Conservation (phyloP, 1,284 basidiomycete species). For the Apiotrichum laibachii region DNA sequence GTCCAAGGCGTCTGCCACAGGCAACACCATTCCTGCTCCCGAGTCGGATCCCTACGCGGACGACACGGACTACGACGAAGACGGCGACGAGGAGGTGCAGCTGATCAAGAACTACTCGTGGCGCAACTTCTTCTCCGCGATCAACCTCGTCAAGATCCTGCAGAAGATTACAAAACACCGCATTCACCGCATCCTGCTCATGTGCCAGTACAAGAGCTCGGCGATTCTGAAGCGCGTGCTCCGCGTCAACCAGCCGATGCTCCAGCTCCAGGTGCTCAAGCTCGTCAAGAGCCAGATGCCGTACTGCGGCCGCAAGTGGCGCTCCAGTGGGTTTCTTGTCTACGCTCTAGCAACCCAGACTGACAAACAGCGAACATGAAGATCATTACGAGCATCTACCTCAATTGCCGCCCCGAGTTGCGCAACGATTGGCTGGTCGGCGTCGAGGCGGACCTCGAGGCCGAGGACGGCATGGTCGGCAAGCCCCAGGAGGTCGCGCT, state of each 20-base stretch:
- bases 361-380: conserved; percentile 88
- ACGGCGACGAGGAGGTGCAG: conserved; percentile 70
- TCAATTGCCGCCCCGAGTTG: conserved; percentile 93
- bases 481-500: conserved; percentile 96
- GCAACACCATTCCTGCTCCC: neutral
- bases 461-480: conserved; percentile 56
- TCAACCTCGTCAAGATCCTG: conserved; percentile 97
- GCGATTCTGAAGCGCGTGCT: conserved; percentile 93
- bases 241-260: conserved; percentile 86
- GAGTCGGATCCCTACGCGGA: neutral
- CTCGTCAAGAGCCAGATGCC: conserved; percentile 99
- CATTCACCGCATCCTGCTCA: conserved; percentile 89
- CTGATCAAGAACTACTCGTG: conserved; percentile 92
- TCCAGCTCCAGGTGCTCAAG: conserved; percentile 96
- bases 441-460: conserved; percentile 84
- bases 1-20: conserved; percentile 56
- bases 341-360: neutral
- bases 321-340: conserved; percentile 67
- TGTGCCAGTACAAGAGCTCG: conserved; percentile 98
- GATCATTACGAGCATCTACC: conserved; percentile 96
- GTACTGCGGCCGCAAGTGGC: conserved; percentile 96
- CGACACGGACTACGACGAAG: neutral
- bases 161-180: conserved; percentile 96
- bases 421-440: conserved; percentile 97
- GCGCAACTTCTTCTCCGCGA: conserved; percentile 97